Evolutionary conservation across 164 flowering plant species (phyloP), one percentile per base, ranked within the genome.

Genomic region (Protea cynaroides): DNA sequence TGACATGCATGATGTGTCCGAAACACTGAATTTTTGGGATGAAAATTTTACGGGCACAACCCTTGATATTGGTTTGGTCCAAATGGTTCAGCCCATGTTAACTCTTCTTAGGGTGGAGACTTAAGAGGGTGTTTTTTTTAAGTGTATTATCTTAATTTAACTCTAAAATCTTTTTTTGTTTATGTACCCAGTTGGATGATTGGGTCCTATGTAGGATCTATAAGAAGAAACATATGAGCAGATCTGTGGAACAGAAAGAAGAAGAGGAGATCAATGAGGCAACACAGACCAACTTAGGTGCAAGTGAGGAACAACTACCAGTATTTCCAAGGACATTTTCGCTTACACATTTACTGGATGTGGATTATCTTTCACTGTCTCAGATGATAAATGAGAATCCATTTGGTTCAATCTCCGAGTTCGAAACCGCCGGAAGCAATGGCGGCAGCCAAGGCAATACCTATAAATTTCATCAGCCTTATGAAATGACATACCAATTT

Each of bases 161-260:
- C 12, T 40, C 12, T 40, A 40, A 40, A 7, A 7, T 7, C 46
- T 40, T 40, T 7, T 15, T 44, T 7, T 44, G 12, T 44, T 44
- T 15, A 44, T 8, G 11, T 15, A 44, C 11, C 29, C 90, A 90
- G 96, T 67, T 90, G 77, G 93, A 90, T 78, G 93, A 90, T 65
- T 90, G 96, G 93, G 93, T 90, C 34, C 81, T 90, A 0, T 90
- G 96, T 65, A 77, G 96, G 68, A 86, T 90, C 62, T 90, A 90
- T 69, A 90, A 84, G 82, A 90, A 84, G 77, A 83, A 54, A 71
- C 78, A 72, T 15, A 25, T 64, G 53, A 77, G 38, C 11, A 84
- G 78, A 67, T 29, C 34, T 22, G 36, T 61, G 64, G 84, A 80
- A 66, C 62, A 37, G 37, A 73, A 74, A 59, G 54, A 69, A 59